phyloP scores from a whole-genome alignment of 257 asterid genomes.

The Petunia axillaris region DNA sequence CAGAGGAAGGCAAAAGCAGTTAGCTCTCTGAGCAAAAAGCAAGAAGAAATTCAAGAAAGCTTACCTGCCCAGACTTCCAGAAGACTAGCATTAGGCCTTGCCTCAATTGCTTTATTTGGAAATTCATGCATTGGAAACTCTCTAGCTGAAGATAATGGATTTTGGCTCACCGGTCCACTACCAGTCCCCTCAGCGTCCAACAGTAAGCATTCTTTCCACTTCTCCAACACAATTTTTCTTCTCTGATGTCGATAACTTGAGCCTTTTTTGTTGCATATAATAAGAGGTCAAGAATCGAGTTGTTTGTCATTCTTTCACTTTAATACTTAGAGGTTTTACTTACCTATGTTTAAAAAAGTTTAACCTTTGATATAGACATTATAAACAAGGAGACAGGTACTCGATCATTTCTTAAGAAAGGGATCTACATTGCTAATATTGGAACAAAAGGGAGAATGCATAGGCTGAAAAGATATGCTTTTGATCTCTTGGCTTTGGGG shows the following conservation, averaged over 20 bases:
- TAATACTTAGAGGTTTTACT: too few species aligned
- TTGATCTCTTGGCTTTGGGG: slow-evolving; percentile 77
- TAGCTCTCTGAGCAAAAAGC: neutral
- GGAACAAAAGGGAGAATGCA: slow-evolving; percentile 67
- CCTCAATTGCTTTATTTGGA: slow-evolving; percentile 34
- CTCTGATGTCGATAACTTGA: neutral
- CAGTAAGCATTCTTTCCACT: neutral
- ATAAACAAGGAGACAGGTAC: slow-evolving; percentile 72
- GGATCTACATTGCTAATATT: slow-evolving; percentile 60
- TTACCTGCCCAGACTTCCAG: slow-evolving; percentile 37
- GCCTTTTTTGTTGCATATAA: neutral
- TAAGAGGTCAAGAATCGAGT: neutral
- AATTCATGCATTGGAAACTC: slow-evolving; percentile 40
- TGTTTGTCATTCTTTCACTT: neutral
- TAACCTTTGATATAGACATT: slow-evolving; percentile 46
- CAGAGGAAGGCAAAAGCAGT: neutral
- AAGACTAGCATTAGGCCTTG: slow-evolving; percentile 55
- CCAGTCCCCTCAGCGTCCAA: slow-evolving; percentile 47
- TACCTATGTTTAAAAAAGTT: neutral
- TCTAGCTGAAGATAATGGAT: slow-evolving; percentile 68
- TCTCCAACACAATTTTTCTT: too few species aligned
- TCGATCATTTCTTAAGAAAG: slow-evolving; percentile 56
- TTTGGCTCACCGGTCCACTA: slow-evolving; percentile 62
- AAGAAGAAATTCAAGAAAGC: slow-evolving; percentile 20
- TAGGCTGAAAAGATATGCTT: slow-evolving; percentile 71